Evolutionary conservation across 2,329 filamentous ascomycete genomes (phyloP).

Genomic region (Didymella exigua): DNA sequence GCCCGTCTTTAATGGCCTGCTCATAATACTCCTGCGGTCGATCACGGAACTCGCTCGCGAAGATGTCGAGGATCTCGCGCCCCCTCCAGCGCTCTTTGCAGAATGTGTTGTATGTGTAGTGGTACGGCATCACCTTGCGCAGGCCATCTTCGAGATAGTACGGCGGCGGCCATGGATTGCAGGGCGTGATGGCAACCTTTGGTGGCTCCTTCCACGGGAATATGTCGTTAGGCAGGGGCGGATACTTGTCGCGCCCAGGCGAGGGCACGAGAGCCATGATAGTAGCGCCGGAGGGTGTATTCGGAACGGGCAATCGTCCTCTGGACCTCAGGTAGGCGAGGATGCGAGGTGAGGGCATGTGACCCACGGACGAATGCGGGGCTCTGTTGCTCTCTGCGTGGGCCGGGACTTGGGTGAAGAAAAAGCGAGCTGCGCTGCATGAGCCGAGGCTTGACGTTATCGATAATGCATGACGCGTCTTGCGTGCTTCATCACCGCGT

Average conservation of each 20-base stretch:
- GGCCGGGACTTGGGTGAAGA: conserved; percentile 13
- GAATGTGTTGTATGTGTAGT: conserved; percentile 92
- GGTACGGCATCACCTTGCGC: conserved; percentile 82
- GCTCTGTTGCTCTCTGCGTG: conserved; percentile 5
- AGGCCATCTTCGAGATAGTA: conserved; percentile 86
- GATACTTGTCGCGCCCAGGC: conserved; percentile 38
- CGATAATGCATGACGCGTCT: conserved; percentile 9
- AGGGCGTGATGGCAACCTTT: conserved; percentile 55
- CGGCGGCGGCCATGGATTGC: conserved; percentile 65
- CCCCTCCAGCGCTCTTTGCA: conserved; percentile 94
- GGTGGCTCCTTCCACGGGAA: conserved; percentile 54
- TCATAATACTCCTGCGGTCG: conserved; percentile 82
- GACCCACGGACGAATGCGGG: conserved; percentile 11
- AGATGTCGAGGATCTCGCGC: conserved; percentile 81
- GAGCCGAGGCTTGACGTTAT: conserved; percentile 11
- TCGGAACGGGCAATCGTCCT: conserved; percentile 45
- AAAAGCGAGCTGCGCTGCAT: not conserved
- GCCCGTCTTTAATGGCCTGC: conserved; percentile 78
- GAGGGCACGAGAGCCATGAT: conserved; percentile 54
- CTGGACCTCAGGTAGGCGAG: conserved; percentile 59
- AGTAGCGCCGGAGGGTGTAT: conserved; percentile 26
- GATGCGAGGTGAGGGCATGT: conserved; percentile 56
- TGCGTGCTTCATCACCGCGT: not conserved
- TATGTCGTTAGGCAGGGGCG: conserved; percentile 41
- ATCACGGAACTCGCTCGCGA: conserved; percentile 90